Percentiles rank a stretch among this genome's conserved stretches.
These are phyloP conservation scores for Suillus hirtellus DNA, from an alignment of 768 basidiomycete species.

Conservation along the genomic window DNA sequence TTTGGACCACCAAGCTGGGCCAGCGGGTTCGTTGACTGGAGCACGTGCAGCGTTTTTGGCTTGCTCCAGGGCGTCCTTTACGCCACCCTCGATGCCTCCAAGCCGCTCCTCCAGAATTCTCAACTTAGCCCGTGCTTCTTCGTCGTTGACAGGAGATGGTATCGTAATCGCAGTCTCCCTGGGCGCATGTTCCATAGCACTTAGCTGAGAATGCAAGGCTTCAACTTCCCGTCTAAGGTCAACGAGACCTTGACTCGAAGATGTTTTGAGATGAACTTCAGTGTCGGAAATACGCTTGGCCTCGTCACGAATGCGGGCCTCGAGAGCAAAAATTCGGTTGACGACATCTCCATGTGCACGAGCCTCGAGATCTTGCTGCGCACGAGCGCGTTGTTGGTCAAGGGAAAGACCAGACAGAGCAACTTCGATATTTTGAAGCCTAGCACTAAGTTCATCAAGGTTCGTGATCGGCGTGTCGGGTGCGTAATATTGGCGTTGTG, in stretches of 20 bases:
- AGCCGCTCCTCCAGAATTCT: slow-evolving; percentile 63
- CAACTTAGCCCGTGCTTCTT: slow-evolving; percentile 56
- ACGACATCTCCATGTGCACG: slow-evolving; percentile 52
- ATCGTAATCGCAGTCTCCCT: slow-evolving; percentile 19
- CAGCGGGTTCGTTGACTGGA: slow-evolving; percentile 34
- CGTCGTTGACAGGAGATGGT: slow-evolving; percentile 41
- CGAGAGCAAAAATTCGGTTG: slow-evolving; percentile 56
- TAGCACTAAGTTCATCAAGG: slow-evolving; percentile 61
- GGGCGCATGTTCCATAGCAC: slow-evolving; percentile 28
- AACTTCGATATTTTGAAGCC: slow-evolving; percentile 63
- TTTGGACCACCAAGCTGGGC: slow-evolving; percentile 74
- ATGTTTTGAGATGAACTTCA: slow-evolving; percentile 48
- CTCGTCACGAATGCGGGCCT: slow-evolving; percentile 49
- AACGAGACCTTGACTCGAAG: slow-evolving; percentile 46
- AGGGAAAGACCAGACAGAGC: slow-evolving; percentile 59
- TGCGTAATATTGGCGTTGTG: slow-evolving; percentile 43
- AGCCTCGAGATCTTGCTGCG: slow-evolving; percentile 53
- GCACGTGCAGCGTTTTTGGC: slow-evolving; percentile 49
- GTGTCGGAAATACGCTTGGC: slow-evolving; percentile 52
- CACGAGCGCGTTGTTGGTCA: slow-evolving; percentile 52
- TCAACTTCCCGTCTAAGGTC: slow-evolving; percentile 59
- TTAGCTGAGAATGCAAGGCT: slow-evolving; percentile 45
- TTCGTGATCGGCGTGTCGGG: slow-evolving; percentile 65
- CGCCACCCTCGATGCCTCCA: slow-evolving; percentile 57
- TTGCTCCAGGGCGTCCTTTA: slow-evolving; percentile 72